Percentiles rank a stretch among this genome's conserved stretches.
Conservation (phyloP, 371 early-diverging fungal species). For the Apophysomyces elegans region DNA sequence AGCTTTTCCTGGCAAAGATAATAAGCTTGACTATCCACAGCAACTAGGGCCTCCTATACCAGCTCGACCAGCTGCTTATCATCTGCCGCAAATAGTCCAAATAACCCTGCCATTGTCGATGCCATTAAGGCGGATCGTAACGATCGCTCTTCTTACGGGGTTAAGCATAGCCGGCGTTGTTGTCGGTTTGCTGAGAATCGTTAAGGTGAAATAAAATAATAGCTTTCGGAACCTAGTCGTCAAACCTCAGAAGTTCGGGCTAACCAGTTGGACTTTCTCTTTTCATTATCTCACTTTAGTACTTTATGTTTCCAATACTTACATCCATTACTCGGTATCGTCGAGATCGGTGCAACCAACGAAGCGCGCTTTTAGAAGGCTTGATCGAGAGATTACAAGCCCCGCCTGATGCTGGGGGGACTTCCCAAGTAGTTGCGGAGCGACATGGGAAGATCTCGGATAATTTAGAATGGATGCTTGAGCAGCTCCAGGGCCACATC, state of each 20-base stretch:
- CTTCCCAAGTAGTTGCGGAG: background rate
- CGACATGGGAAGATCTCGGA: background rate
- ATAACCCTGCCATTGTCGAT: background rate
- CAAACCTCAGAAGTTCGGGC: too few species aligned
- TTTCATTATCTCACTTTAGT: background rate
- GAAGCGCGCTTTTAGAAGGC: background rate
- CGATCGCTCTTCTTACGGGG: background rate
- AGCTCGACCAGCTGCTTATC: too few species aligned
- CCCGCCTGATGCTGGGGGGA: background rate
- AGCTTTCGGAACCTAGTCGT: background rate
- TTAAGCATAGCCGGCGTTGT: background rate
- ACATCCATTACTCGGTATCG: background rate
- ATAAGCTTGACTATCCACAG: background rate
- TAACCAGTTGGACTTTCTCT: background rate
- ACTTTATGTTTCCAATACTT: background rate
- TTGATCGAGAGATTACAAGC: background rate
- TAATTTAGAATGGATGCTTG: background rate
- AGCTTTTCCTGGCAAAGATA: background rate
- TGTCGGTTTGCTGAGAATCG: background rate
- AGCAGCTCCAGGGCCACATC: background rate
- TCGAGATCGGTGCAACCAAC: conserved; percentile 7
- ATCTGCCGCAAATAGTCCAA: too few species aligned
- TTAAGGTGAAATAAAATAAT: background rate
- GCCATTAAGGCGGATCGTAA: background rate
- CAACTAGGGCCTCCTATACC: background rate